Evolutionary conservation across 306 rosid genomes (phyloP).

Genomic region (Fragaria ananassa): DNA sequence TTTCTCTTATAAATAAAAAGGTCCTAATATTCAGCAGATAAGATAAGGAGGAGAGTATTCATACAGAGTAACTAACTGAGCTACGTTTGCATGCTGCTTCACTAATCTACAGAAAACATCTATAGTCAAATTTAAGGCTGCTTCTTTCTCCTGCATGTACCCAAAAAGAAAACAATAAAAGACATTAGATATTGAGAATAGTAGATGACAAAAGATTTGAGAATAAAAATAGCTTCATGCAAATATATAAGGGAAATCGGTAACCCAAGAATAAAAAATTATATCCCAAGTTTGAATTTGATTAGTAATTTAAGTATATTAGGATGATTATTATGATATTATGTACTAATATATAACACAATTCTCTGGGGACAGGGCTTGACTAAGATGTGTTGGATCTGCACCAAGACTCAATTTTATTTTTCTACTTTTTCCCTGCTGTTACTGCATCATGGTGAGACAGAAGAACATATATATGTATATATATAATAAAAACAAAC

Average conservation of each 20-base stretch:
- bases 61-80: constrained; percentile 93
- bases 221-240: neutral
- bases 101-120: constrained; percentile 99
- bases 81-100: constrained; percentile 80
- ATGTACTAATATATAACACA: neutral
- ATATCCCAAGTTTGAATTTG: neutral
- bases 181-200: neutral
- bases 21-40: constrained; percentile 21
- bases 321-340: constrained; percentile 3
- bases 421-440: neutral
- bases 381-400: neutral
- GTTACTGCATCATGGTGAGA: neutral
- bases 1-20: constrained; percentile 16
- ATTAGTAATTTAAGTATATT: neutral
- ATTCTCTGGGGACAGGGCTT: neutral
- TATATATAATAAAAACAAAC: constrained; percentile 33
- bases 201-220: neutral
- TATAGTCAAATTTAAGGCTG: constrained; percentile 85
- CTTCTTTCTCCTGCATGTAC: constrained; percentile 91
- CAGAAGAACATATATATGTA: neutral
- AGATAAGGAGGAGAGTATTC: constrained; percentile 29
- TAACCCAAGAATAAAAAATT: neutral
- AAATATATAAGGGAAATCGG: constrained; percentile 1
- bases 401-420: neutral
- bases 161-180: neutral